Evolutionary conservation across 2,329 filamentous ascomycete species (phyloP), one percentile per base, ranked within the genome.

Genomic region (Thelonectria blattea): DNA sequence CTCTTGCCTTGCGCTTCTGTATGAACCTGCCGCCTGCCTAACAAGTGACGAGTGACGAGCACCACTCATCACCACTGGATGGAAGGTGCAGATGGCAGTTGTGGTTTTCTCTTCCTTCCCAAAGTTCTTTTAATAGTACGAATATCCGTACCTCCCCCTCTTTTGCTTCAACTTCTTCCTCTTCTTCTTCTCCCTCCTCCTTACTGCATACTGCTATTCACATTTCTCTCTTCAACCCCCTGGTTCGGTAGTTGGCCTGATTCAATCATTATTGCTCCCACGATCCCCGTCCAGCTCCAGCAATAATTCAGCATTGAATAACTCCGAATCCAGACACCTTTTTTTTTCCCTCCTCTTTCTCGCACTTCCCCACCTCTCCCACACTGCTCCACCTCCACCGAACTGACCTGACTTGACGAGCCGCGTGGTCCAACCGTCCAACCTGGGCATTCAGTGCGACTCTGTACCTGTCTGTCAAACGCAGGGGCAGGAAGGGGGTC

Each of bases 361-460:
- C 12, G 34, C 15, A n/a, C 47, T 39, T 47, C 32, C 22, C 53
- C 42, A 43, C 53, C 30, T 24, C 34, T 37, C 34, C 34, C 11
- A 6, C 39, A 4, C 52, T 39, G 46, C 58, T 61, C 58, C 53
- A 54, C 54, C 53, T 61, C 49, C 48, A 56, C 58, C 53, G 50
- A 61, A 46, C 45, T 58, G 50, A 58, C 58, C 58, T 61, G 54
- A 58, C 58, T 54, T 61, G 54, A 61, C 54, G 27, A 58, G 45
- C 48, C 45, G 50, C 37, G 53, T 41, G 54, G 54, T 47, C 49
- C 39, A 30, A n/a, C 17, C 30, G 49, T 58, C 49, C 53, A 24
- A 27, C 47, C 46, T 15, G 18, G 42, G 17, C 39, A 24, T 30
- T 20, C 45, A 43, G 47, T 51, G 45, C 50, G 17, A 51, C 54